Percentiles rank a stretch among this genome's conserved stretches.
Evolutionary conservation across 495 filamentous ascomycete species (phyloP).

Genomic region (Tuber umbilicatum): DNA sequence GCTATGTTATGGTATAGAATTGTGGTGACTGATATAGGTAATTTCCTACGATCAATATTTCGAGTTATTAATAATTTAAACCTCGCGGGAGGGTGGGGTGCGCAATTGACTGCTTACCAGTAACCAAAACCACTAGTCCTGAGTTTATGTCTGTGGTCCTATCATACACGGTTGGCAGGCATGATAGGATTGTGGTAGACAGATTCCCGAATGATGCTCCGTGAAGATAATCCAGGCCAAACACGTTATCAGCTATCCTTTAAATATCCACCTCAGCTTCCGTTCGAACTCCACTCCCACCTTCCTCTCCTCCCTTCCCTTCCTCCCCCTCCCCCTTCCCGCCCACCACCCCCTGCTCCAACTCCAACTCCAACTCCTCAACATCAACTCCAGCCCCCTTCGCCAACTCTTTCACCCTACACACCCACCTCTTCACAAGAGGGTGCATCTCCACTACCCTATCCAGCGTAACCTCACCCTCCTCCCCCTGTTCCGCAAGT

Average conservation of each 20-base stretch:
- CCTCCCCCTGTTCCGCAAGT: conserved; percentile 43
- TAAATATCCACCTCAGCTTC: background rate
- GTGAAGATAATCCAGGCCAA: background rate
- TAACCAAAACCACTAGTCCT: background rate
- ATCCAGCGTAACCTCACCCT: conserved; percentile 44
- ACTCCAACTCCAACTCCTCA: conserved; percentile 36
- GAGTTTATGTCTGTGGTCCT: background rate
- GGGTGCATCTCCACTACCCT: conserved; percentile 58
- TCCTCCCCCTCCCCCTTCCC: conserved; percentile 14
- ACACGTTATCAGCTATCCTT: background rate
- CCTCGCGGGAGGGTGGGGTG: background rate
- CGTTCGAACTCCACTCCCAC: background rate
- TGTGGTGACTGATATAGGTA: background rate
- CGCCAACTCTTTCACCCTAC: conserved; percentile 46
- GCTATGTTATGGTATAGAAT: background rate
- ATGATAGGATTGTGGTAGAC: background rate
- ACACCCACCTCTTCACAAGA: conserved; percentile 52
- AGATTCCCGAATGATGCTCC: background rate
- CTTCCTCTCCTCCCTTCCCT: background rate
- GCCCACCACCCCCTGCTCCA: conserved; percentile 16
- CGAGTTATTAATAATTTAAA: background rate
- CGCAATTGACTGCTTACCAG: background rate
- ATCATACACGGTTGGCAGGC: background rate
- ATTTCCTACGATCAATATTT: background rate
- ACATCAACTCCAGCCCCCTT: conserved; percentile 43